Conservation (phyloP, 2,329 filamentous ascomycete genomes). For the Aspergillus sp. region DNA sequence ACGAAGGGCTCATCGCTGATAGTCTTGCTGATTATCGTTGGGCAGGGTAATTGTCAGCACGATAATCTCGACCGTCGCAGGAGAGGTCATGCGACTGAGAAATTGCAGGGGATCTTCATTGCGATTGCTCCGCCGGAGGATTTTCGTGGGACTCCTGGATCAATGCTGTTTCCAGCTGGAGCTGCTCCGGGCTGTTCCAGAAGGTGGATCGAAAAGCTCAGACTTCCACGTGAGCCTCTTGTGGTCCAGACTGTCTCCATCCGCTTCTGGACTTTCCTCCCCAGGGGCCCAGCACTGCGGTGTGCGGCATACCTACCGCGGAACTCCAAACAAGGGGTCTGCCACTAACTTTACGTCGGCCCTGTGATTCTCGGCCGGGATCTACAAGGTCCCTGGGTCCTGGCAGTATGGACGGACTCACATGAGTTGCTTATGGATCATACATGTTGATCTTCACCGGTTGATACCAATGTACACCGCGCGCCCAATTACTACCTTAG, state of each 20-base stretch:
- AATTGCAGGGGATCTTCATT: not conserved
- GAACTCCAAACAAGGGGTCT: not conserved
- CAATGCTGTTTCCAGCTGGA: not conserved
- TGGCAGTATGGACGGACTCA: not conserved
- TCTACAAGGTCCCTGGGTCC: too few species aligned
- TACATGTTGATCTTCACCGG: not conserved
- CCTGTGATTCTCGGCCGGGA: not conserved
- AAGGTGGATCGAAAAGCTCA: constrained; percentile 14
- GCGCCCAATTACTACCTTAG: too few species aligned
- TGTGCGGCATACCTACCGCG: not conserved
- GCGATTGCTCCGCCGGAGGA: not conserved
- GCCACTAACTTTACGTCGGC: not conserved
- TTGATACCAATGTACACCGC: too few species aligned
- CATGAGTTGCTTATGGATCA: not conserved
- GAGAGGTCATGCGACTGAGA: not conserved
- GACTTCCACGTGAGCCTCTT: constrained; percentile 13
- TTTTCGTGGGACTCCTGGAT: not conserved
- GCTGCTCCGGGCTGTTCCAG: constrained; percentile 2
- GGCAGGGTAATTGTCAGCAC: not conserved
- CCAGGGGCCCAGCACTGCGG: not conserved
- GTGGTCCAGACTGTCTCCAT: constrained; percentile 7
- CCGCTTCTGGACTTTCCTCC: not conserved
- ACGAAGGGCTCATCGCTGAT: not conserved
- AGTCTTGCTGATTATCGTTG: not conserved
- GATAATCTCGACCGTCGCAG: too few species aligned